Evolutionary conservation across 2,329 filamentous ascomycete genomes (phyloP), one percentile per base, ranked within the genome.

Genomic region (Paraconiothyrium brasiliense): DNA sequence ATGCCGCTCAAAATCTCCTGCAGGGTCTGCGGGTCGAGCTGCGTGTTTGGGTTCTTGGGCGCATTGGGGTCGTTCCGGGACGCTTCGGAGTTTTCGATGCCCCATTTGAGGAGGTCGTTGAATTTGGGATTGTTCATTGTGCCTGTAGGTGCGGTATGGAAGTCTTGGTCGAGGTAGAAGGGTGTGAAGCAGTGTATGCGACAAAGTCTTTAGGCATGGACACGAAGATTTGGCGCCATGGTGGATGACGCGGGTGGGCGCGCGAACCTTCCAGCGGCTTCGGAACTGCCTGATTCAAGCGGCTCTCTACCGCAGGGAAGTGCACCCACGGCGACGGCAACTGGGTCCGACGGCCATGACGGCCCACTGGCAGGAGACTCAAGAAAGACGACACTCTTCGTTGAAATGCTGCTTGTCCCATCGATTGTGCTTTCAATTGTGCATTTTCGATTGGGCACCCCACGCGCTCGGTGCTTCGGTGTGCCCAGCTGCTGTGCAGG

Each of bases 81-180:
- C 58, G 80, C 76, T 41, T 81, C 79, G 47, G 87, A 87, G 77
- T 91, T 90, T 72, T 89, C 82, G 71, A 91, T 84, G 71, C 89
- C 85, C 92, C 92, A 95, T 85, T 91, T 90, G 63, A 95, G 87
- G 78, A 94, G 89, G 58, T 88, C 85, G 81, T 92, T 93, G 76
- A 94, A 85, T 67, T 85, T 84, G 78, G 85, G 88, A 80, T 86
- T 84, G 84, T 84, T 84, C 75, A 78, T 84, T 72, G 71, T 69
- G 67, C n/a, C 48, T 27, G 41, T 39, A 4, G 32, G 16, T 34
- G 44, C 20, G 5, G 14, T 34, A 16, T 16, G 37, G 16, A 22
- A 37, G 7, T 43, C 16, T 48, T 50, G 34, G 30, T 32, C 8
- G 54, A 24, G 43, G 50, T n/a, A 58, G 24, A 39, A 27, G 39